These are phyloP conservation scores for Primulina huaijiensis DNA, from an alignment of 257 asterid genomes.

Conservation along the genomic window DNA sequence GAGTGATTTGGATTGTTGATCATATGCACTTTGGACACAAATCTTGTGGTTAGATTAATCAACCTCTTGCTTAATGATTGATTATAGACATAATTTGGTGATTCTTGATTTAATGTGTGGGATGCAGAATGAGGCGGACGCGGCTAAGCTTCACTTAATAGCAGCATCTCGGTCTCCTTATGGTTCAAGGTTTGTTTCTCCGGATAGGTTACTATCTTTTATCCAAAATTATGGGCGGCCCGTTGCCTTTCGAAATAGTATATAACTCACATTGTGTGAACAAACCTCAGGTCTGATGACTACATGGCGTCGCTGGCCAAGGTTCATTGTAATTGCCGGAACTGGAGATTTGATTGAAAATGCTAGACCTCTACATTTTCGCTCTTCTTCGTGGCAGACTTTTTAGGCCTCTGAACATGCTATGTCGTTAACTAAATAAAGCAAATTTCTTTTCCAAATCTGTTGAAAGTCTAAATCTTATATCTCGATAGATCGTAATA, in stretches of 20 bases:
- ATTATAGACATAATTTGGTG: neutral
- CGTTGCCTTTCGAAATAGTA: neutral
- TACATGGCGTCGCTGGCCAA: slow-evolving; percentile 87
- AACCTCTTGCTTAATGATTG: neutral
- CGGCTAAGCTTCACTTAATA: slow-evolving; percentile 56
- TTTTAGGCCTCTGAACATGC: neutral
- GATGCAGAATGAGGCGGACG: slow-evolving; percentile 59
- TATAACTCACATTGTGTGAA: slow-evolving; percentile 11
- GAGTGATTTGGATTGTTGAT: neutral
- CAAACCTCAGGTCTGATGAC: slow-evolving; percentile 64
- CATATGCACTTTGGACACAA: neutral
- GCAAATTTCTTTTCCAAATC: neutral
- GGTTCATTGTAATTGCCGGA: slow-evolving; percentile 78
- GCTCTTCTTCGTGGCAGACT: neutral
- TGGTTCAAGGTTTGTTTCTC: slow-evolving; percentile 57
- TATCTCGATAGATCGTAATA: too few relatives aligned
- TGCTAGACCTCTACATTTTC: neutral
- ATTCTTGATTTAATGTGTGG: slow-evolving; percentile 15
- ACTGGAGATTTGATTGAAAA: slow-evolving; percentile 44
- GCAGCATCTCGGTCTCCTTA: slow-evolving; percentile 75
- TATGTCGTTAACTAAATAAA: neutral
- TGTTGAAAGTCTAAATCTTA: too few relatives aligned
- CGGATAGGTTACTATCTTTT: neutral
- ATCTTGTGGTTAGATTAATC: neutral
- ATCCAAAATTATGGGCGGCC: neutral